Evolutionary conservation across 352 stramenopile species (phyloP).

Genomic region (Pythium sp.): DNA sequence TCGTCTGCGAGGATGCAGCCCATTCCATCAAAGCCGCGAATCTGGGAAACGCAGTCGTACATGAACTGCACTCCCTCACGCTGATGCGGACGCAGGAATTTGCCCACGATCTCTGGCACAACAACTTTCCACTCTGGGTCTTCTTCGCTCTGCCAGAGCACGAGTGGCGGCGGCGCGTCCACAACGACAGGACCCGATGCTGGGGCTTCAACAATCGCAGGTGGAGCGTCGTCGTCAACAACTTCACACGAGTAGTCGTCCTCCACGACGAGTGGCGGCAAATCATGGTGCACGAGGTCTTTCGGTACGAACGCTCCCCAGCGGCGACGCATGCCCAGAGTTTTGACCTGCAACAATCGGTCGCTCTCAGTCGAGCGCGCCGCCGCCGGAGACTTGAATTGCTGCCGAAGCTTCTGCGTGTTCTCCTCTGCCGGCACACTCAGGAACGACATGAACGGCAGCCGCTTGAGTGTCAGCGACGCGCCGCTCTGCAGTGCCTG

Average conservation of each 20-base stretch:
- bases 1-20: conserved; percentile 88
- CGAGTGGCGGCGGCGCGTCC: conserved; percentile 58
- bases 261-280: conserved; percentile 61
- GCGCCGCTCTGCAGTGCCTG: conserved; percentile 46
- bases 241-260: conserved; percentile 41
- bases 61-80: conserved; percentile 96
- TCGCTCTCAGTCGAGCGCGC: conserved; percentile 73
- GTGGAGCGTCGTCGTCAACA: conserved; percentile 23
- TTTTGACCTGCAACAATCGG: conserved; percentile 75
- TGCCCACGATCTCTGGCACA: conserved; percentile 90
- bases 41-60: conserved; percentile 92
- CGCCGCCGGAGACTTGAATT: conserved; percentile 72
- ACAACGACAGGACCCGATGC: conserved; percentile 16
- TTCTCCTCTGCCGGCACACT: conserved; percentile 55
- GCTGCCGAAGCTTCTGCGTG: conserved; percentile 51
- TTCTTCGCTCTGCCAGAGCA: conserved; percentile 78
- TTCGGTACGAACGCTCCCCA: conserved; percentile 50
- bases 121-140: conserved; percentile 64
- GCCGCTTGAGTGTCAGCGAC: conserved; percentile 64
- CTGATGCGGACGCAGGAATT: conserved; percentile 95
- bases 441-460: conserved; percentile 83
- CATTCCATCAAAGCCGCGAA: conserved; percentile 75
- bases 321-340: conserved; percentile 71
- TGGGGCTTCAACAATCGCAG: conserved; percentile 22
- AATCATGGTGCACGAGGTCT: conserved; percentile 60